Evolutionary conservation across 345 rosid genomes (phyloP).

Genomic region (Camelina hispida): DNA sequence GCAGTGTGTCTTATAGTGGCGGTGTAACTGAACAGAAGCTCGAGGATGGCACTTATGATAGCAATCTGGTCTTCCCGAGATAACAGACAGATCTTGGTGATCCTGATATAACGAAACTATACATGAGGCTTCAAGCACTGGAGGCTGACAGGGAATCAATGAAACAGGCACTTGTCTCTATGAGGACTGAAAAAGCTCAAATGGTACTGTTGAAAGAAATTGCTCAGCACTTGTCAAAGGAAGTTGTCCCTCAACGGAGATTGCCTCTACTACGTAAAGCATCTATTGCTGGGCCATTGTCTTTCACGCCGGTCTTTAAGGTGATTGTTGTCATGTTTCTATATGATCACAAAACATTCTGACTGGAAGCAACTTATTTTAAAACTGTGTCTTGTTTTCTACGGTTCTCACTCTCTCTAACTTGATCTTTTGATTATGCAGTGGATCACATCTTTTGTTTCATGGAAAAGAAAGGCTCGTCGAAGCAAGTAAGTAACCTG

Average conservation of each 20-base stretch:
- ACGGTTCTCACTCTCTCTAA: constrained; percentile 9
- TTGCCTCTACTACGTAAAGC: constrained; percentile 57
- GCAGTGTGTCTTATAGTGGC: constrained; percentile 24
- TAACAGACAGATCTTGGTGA: constrained; percentile 53
- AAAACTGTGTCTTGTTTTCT: no score
- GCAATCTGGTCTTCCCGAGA: constrained; percentile 7
- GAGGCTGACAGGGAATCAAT: constrained; percentile 98
- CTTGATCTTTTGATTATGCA: constrained; percentile 44
- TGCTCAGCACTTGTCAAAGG: constrained; percentile 89
- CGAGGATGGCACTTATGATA: constrained; percentile 17
- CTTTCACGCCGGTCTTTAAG: constrained; percentile 73
- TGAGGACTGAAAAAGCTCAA: constrained; percentile 92
- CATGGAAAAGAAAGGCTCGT: constrained; percentile 83
- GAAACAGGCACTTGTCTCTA: constrained; percentile 87
- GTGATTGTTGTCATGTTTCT: constrained; percentile 20
- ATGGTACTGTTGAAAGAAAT: constrained; percentile 88
- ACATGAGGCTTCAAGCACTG: constrained; percentile 88
- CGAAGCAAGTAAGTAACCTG: constrained; percentile 80
- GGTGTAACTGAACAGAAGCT: constrained; percentile 30
- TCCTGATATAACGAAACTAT: constrained; percentile 85
- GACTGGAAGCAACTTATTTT: constrained; percentile 8
- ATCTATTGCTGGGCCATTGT: constrained; percentile 47
- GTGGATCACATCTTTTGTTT: constrained; percentile 79
- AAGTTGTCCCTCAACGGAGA: constrained; percentile 63
- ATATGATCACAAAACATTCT: constrained; percentile 2